phyloP scores from a whole-genome alignment of 169 alveolate genomes.

The Plasmodium berghei region DNA sequence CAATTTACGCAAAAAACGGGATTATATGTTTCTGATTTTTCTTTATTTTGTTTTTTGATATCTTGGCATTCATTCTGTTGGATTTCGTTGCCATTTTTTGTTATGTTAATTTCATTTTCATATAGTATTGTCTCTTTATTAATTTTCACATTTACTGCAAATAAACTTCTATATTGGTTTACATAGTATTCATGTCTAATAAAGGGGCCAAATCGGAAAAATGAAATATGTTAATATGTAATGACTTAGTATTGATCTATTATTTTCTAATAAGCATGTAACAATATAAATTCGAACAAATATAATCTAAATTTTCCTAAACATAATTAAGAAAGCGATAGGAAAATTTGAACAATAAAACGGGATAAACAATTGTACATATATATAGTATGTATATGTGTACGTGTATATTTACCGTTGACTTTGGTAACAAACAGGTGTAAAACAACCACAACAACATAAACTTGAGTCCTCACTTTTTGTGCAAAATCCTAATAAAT shows the following conservation, averaged over 20 bases:
- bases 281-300: background rate
- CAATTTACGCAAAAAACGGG: slow-evolving; percentile 75
- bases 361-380: background rate
- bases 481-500: slow-evolving; percentile 49
- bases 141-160: slow-evolving; percentile 58
- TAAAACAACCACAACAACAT: slow-evolving; percentile 74
- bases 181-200: slow-evolving; percentile 53
- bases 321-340: slow-evolving; percentile 4
- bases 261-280: background rate
- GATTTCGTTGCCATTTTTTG: background rate
- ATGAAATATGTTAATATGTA: too few relatives aligned
- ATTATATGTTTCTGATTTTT: slow-evolving; percentile 41
- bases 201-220: background rate
- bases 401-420: slow-evolving; percentile 17
- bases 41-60: slow-evolving; percentile 9
- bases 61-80: background rate
- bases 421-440: slow-evolving; percentile 73
- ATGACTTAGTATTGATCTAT: too few relatives aligned
- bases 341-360: background rate
- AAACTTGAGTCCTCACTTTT: slow-evolving; percentile 54
- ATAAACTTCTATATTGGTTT: slow-evolving; percentile 67
- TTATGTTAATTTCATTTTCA: slow-evolving; percentile 40
- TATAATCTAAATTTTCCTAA: background rate
- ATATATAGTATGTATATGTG: background rate
- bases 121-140: slow-evolving; percentile 23